These are phyloP conservation scores for Hydnum rufescens DNA, from an alignment of 768 basidiomycete species.

Conservation along the genomic window DNA sequence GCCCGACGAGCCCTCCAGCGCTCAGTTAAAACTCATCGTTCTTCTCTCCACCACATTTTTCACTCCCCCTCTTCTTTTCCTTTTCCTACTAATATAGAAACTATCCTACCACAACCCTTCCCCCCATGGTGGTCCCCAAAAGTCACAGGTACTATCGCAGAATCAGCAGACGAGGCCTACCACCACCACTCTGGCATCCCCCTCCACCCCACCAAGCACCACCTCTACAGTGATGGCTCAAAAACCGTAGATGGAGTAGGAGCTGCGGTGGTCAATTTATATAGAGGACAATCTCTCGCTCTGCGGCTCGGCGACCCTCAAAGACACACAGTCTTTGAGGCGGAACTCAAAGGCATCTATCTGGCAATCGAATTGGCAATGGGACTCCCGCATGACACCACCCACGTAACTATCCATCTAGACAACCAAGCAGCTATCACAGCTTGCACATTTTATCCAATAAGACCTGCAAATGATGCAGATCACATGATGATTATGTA, in stretches of 20 bases:
- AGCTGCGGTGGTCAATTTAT: neutral
- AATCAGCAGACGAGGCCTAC: neutral
- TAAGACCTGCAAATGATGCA: no score
- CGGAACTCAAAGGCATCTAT: conserved; percentile 1
- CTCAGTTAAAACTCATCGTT: neutral
- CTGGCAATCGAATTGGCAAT: neutral
- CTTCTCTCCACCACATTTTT: neutral
- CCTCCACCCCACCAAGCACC: neutral
- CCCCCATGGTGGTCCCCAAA: neutral
- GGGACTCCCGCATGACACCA: neutral
- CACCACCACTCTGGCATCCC: neutral
- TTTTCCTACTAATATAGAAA: conserved; percentile 1
- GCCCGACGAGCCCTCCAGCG: neutral
- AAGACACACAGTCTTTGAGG: conserved; percentile 6
- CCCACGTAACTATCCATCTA: neutral
- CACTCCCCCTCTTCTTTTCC: neutral
- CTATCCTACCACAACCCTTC: neutral
- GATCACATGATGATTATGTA: no score
- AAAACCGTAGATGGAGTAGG: conserved; percentile 2
- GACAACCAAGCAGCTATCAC: conserved; percentile 1
- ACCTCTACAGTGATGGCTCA: conserved; percentile 8
- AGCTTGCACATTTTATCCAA: no score
- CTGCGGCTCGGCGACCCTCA: neutral
- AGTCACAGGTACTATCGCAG: neutral
- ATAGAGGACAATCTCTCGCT: no score